Evolutionary conservation across 495 filamentous ascomycete species (phyloP).

Genomic region (Chlorociboria aeruginascens): DNA sequence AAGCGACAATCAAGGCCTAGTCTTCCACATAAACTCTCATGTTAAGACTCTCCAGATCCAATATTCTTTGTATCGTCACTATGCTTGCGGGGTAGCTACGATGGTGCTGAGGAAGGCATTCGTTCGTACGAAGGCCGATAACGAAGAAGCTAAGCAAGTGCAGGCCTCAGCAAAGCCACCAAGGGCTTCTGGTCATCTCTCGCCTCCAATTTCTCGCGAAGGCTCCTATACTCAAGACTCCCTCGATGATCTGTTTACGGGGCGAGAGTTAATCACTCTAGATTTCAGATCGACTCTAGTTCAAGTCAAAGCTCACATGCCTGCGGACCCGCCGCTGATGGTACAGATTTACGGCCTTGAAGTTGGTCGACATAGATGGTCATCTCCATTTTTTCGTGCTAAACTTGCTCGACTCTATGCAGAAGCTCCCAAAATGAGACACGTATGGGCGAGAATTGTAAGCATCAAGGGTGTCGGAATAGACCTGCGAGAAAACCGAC

Average conservation of each 20-base stretch:
- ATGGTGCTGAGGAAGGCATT: constrained; percentile 69
- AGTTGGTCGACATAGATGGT: constrained; percentile 74
- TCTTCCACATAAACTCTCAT: constrained; percentile 77
- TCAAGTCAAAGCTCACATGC: constrained; percentile 81
- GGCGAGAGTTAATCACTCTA: constrained; percentile 57
- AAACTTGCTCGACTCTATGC: constrained; percentile 74
- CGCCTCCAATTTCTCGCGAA: constrained; percentile 15
- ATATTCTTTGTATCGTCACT: constrained; percentile 91
- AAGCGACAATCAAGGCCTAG: constrained; percentile 72
- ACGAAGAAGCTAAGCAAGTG: constrained; percentile 13
- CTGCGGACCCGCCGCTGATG: constrained; percentile 80
- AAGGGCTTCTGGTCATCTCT: constrained; percentile 8
- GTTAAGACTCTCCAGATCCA: constrained; percentile 68
- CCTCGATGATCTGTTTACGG: constrained; percentile 7
- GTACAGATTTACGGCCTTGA: constrained; percentile 73
- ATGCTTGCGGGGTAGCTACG: constrained; percentile 72
- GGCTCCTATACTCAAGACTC: constrained; percentile 7
- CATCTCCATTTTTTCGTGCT: constrained; percentile 62
- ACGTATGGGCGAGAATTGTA: constrained; percentile 73
- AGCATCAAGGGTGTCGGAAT: constrained; percentile 70
- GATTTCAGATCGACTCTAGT: constrained; percentile 70
- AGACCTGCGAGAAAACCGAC: constrained; percentile 64
- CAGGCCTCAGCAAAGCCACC: constrained; percentile 1
- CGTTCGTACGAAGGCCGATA: constrained; percentile 29
- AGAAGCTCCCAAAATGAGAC: constrained; percentile 66